Base-by-base conservation (phyloP, 2,329 filamentous ascomycete genomes). In the Colletotrichum godetiae region DNA sequence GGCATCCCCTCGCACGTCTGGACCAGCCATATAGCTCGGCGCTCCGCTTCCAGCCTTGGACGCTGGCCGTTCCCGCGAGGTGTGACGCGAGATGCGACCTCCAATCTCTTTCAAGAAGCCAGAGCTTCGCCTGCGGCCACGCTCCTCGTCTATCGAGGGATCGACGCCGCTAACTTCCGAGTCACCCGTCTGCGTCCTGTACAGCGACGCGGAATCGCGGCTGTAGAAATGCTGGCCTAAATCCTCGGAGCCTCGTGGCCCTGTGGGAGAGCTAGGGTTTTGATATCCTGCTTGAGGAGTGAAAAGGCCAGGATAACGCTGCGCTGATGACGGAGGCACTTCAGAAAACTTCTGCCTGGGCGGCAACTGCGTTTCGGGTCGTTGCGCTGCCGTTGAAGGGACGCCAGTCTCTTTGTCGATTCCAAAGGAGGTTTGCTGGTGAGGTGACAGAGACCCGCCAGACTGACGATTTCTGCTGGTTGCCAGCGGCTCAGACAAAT, bases 81-180 rank as follows among this genome's bases (percentile, higher is more conserved):
- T 80, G 7, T 78, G 78, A 5, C 81, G 80, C 19, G 79, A 78
- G 56, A 88, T 80, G 67, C 84, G 84, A 65, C 83, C 84, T 3
- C 87, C 85, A 64, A 89, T 81, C 19, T 88, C 87, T 74, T 88
- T 89, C 74, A 90, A 86, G n/a, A 90, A 79, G 24, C 81, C 84
- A 12, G 84, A 86, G 68, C 82, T 84, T 33, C 81, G 82, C 68
- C 80, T 83, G 15, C 80, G 81, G 19, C 80, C 81, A 24, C 82
- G 81, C 2, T 79, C 79, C 29, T 85, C 82, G 15, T 84, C 81
- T 10, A 76, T 68, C 8, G 81, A 80, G 15, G 82, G 82, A 5
- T 79, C 83, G 22, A 82, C 80, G 3, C 81, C 81, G 10, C 81
- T 78, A 15, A 82, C 74, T 10, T 83, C 80, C 72, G 81, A 83